These are phyloP conservation scores for Metschnikowia cubensis DNA, from an alignment of 805 yeast genomes.

Conservation along the genomic window DNA sequence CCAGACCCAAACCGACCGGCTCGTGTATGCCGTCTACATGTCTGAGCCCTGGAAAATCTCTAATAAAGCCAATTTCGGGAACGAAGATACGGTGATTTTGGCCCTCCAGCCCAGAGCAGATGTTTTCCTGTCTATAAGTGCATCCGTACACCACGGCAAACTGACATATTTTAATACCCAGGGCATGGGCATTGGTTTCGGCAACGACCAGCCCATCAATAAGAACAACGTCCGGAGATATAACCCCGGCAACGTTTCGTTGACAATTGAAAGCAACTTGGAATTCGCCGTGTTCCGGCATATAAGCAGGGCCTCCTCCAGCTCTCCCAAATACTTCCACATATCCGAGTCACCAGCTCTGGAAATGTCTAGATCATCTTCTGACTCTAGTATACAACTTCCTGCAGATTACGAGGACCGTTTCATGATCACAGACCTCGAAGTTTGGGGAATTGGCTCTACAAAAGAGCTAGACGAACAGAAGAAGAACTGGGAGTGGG, in stretches of 20 bases:
- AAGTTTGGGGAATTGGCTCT: constrained; percentile 91
- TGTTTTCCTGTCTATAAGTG: constrained; percentile 32
- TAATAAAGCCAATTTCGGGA: constrained; percentile 71
- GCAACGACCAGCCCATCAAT: constrained; percentile 59
- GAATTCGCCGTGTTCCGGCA: constrained; percentile 82
- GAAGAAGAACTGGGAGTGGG: constrained; percentile 84
- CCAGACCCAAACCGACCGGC: constrained; percentile 40
- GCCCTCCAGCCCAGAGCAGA: constrained; percentile 67
- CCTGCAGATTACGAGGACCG: constrained; percentile 56
- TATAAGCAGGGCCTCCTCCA: constrained; percentile 37
- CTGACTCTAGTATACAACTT: constrained; percentile 17
- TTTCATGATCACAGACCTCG: constrained; percentile 68
- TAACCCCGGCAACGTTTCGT: constrained; percentile 71
- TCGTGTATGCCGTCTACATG: constrained; percentile 62
- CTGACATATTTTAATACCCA: constrained; percentile 62
- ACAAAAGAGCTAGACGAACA: constrained; percentile 75
- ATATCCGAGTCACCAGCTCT: background rate
- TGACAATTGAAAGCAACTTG: constrained; percentile 71
- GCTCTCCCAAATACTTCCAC: constrained; percentile 23
- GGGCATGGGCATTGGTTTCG: constrained; percentile 85
- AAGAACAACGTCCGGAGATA: constrained; percentile 45
- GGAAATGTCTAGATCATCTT: constrained; percentile 3
- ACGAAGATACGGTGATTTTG: constrained; percentile 50
- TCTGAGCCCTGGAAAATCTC: constrained; percentile 75
- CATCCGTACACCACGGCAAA: constrained; percentile 31